Evolutionary conservation across 2,329 filamentous ascomycete species (phyloP), one percentile per base, ranked within the genome.

Genomic region (Rutstroemia sydowiana): DNA sequence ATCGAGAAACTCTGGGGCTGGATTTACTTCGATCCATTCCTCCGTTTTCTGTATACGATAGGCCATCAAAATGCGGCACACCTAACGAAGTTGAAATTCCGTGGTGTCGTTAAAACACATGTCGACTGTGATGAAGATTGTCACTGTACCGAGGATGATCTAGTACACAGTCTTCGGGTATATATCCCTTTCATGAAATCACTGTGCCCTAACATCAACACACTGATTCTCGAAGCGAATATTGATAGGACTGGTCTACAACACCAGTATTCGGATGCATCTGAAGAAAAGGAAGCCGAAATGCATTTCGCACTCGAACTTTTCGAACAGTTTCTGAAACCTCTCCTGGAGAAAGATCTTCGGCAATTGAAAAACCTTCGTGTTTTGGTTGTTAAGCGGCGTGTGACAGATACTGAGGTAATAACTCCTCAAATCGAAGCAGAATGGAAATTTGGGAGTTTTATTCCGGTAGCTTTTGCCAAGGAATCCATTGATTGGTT

Each of bases 81-180:
- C 23, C 45, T 56, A 48, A 52, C 10, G 11, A 18, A 6, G 16
- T n/a, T 40, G n/a, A 40, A n/a, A n/a, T 40, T 40, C 18, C 6
- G 37, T 6, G 37, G 37, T 16, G 16, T 20, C 8, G 18, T 40
- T 7, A 6, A 16, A 20, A 40, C 18, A 9, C 37, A 40, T n/a
- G 18, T 16, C 8, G 8, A n/a, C 37, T n/a, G n/a, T n/a, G n/a
- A n/a, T n/a, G n/a, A 40, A 9, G 30, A 13, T 7, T 32, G 30
- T 32, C 13, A 32, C 13, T 32, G 30, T 32, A 7, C 30, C 7
- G n/a, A n/a, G n/a, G 30, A 32, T 32, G 30, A 32, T 32, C 13
- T 32, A 13, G 30, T 32, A 32, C 30, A 32, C 30, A 32, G 13
- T 13, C 7, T 32, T 7, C 7, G 6, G 6, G 13, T 32, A 7